Conservation (phyloP, 2,329 filamentous ascomycete species). For the Clarireedia homoeocarpa region DNA sequence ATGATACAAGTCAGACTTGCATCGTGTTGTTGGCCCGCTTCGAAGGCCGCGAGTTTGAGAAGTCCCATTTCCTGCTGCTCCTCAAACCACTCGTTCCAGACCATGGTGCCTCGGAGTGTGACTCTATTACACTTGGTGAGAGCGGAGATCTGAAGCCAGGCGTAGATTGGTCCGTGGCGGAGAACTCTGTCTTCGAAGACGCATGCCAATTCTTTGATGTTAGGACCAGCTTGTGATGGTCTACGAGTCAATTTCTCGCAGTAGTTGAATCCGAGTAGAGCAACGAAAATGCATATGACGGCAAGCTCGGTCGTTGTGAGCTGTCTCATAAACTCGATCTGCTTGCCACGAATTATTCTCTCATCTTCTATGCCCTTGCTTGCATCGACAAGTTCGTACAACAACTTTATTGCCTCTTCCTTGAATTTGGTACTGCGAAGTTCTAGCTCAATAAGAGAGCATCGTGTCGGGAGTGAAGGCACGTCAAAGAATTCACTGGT, state of each 20-base stretch:
- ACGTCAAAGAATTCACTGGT: neutral
- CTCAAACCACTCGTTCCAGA: neutral
- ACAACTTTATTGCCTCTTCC: neutral
- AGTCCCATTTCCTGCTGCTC: neutral
- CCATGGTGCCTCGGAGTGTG: neutral
- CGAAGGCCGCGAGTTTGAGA: neutral
- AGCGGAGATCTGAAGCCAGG: neutral
- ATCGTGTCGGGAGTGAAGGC: neutral
- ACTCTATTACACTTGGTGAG: neutral
- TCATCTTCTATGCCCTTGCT: neutral
- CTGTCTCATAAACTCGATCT: neutral
- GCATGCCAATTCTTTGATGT: neutral
- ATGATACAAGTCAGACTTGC: neutral
- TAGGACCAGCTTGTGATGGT: neutral
- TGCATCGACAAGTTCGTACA: constrained; percentile 1
- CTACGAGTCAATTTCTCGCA: neutral
- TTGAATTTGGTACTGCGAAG: neutral
- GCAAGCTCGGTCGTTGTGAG: neutral
- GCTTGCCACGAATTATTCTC: neutral
- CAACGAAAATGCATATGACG: constrained; percentile 1
- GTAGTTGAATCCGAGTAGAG: neutral
- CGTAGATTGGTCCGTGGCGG: neutral
- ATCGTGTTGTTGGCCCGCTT: neutral
- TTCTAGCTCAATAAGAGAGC: neutral
- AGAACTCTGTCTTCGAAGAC: constrained; percentile 1